Percentiles rank a stretch among this genome's conserved stretches.
phyloP scores from a whole-genome alignment of 176 grass and related monocot genomes.

The Aegilops tauschii region DNA sequence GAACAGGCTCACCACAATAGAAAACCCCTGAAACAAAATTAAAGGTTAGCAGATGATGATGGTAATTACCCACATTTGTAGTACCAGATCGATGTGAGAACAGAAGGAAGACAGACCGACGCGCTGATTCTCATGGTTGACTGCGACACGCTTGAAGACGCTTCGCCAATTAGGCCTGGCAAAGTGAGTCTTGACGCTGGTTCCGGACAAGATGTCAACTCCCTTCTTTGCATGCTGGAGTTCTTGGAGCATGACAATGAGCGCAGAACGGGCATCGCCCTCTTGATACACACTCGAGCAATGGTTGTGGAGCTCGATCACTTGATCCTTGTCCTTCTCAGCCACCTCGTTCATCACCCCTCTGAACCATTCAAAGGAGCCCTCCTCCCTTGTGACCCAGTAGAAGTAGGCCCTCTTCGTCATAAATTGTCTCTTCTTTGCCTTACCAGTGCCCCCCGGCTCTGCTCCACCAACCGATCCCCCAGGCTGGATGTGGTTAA shows the following conservation, averaged over 20 bases:
- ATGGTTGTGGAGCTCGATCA: conserved; percentile 93
- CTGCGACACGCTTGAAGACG: conserved; percentile 79
- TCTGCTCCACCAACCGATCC: conserved; percentile 39
- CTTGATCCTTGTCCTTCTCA: conserved; percentile 71
- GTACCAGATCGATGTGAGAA: not conserved
- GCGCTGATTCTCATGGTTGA: conserved; percentile 60
- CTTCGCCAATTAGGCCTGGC: conserved; percentile 92
- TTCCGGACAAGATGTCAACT: conserved; percentile 87
- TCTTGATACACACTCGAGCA: conserved; percentile 94
- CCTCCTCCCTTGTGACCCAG: conserved; percentile 95
- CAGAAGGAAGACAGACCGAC: conserved; percentile 50
- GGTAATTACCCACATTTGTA: not conserved
- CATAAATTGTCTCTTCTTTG: conserved; percentile 55
- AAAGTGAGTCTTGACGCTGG: conserved; percentile 87
- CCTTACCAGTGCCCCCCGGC: conserved; percentile 25
- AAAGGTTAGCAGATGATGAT: conserved; percentile 21
- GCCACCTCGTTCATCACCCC: conserved; percentile 97
- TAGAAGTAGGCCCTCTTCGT: conserved; percentile 92
- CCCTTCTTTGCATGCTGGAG: conserved; percentile 89
- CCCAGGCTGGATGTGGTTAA: conserved; percentile 73
- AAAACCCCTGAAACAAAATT: conserved; percentile 71
- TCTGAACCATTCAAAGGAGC: conserved; percentile 93
- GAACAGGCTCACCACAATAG: conserved; percentile 85
- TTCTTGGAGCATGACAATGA: conserved; percentile 93
- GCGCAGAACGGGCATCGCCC: conserved; percentile 84